These are phyloP conservation scores for Annulohypoxylon maeteangense DNA, from an alignment of 495 filamentous ascomycete species.

Conservation along the genomic window DNA sequence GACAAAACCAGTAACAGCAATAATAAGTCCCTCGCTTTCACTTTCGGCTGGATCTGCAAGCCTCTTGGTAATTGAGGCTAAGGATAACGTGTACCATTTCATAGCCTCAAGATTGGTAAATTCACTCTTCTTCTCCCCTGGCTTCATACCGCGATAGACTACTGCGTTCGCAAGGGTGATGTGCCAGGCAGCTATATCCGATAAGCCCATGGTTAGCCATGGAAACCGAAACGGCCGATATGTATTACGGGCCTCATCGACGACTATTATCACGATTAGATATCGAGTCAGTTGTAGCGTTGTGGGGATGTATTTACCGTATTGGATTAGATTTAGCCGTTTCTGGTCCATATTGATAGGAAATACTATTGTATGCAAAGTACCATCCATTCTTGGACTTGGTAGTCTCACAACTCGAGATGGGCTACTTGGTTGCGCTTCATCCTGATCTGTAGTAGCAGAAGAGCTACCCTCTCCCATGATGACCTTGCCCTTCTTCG, in stretches of 20 bases:
- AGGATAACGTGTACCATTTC: slow-evolving; percentile 44
- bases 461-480: slow-evolving; percentile 2
- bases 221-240: slow-evolving; percentile 43
- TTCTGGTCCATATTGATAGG: slow-evolving; percentile 41
- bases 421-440: neutral
- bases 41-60: slow-evolving; percentile 35
- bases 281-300: neutral
- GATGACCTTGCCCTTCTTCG: slow-evolving; percentile 29
- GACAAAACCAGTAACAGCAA: slow-evolving; percentile 43
- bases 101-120: slow-evolving; percentile 33
- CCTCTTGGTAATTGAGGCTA: slow-evolving; percentile 36
- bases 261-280: slow-evolving; percentile 34
- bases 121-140: slow-evolving; percentile 18
- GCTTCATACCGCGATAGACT: slow-evolving; percentile 9
- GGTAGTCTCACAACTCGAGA: slow-evolving; percentile 1
- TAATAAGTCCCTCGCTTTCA: slow-evolving; percentile 33
- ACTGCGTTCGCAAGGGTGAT: slow-evolving; percentile 43
- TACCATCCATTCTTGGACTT: slow-evolving; percentile 22
- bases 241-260: slow-evolving; percentile 24
- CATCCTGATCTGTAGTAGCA: neutral
- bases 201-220: slow-evolving; percentile 42
- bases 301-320: slow-evolving; percentile 19
- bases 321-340: slow-evolving; percentile 32
- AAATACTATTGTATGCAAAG: slow-evolving; percentile 22
- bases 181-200: slow-evolving; percentile 40